These are phyloP conservation scores for Dictyostelium firmibasis DNA, from an alignment of 78 protist species.

Conservation along the genomic window DNA sequence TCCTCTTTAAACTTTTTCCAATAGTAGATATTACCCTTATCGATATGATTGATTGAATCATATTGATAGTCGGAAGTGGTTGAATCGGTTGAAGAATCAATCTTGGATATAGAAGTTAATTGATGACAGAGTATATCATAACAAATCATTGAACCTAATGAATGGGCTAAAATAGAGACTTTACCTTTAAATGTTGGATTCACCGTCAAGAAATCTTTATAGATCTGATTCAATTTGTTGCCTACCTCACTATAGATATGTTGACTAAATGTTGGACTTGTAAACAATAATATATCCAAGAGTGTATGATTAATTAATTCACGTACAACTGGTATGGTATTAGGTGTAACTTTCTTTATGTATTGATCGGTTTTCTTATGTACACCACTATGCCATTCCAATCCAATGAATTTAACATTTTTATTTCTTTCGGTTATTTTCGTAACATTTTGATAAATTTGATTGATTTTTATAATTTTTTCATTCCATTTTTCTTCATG, in stretches of 20 bases:
- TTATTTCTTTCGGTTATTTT: background rate
- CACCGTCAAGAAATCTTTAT: background rate
- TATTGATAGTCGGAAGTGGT: background rate
- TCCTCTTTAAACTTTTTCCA: constrained; percentile 10
- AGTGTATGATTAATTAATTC: constrained; percentile 32
- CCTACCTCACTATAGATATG: constrained; percentile 62
- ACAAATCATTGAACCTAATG: constrained; percentile 42
- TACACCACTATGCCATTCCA: constrained; percentile 60
- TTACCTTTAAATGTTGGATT: constrained; percentile 61
- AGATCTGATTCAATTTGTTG: constrained; percentile 9
- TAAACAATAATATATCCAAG: constrained; percentile 39
- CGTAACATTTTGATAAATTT: constrained; percentile 13
- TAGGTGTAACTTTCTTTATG: constrained; percentile 52
- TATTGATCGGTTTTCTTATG: constrained; percentile 2
- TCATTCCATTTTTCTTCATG: constrained; percentile 56
- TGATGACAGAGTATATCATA: constrained; percentile 52
- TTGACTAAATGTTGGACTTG: constrained; percentile 54
- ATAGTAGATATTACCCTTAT: constrained; percentile 22
- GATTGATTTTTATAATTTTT: constrained; percentile 12
- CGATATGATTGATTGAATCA: background rate
- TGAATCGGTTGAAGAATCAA: background rate
- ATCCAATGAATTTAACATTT: constrained; percentile 23
- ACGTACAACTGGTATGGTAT: constrained; percentile 17
- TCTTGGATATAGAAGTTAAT: background rate
- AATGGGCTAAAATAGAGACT: constrained; percentile 54